Percentiles rank a stretch among this genome's conserved stretches.
These are phyloP conservation scores for Neofusicoccum kwambonambiense DNA, from an alignment of 2,329 filamentous ascomycete species.

Conservation along the genomic window DNA sequence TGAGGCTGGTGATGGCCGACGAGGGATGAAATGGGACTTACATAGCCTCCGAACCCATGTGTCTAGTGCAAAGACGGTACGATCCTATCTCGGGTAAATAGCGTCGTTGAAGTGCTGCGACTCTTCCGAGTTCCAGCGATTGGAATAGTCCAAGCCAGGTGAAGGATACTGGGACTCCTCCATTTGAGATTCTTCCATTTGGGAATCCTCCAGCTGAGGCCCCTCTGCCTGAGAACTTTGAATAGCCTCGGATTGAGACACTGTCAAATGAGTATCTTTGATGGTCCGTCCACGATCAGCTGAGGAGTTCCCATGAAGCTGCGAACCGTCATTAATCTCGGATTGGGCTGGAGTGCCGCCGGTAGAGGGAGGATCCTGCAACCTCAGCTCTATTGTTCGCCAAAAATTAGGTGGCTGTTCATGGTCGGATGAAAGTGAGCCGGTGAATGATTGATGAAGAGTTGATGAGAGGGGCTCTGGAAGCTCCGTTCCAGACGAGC, in stretches of 20 bases:
- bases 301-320: neutral
- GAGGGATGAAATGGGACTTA: no score
- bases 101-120: no score
- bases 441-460: no score
- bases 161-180: no score
- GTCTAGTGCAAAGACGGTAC: no score
- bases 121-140: no score
- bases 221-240: neutral
- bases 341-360: neutral
- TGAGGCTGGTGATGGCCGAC: no score
- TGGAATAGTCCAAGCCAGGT: neutral
- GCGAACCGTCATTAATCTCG: neutral
- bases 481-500: no score
- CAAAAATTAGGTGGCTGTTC: neutral
- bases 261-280: neutral
- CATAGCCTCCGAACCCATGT: no score
- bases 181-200: neutral
- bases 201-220: neutral
- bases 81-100: no score
- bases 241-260: neutral
- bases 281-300: neutral
- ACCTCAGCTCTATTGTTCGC: neutral
- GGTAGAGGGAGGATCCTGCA: neutral
- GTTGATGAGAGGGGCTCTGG: no score
- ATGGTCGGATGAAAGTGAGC: no score